phyloP scores from a whole-genome alignment of 2,329 filamentous ascomycete species.

The Botryotinia globosa region DNA sequence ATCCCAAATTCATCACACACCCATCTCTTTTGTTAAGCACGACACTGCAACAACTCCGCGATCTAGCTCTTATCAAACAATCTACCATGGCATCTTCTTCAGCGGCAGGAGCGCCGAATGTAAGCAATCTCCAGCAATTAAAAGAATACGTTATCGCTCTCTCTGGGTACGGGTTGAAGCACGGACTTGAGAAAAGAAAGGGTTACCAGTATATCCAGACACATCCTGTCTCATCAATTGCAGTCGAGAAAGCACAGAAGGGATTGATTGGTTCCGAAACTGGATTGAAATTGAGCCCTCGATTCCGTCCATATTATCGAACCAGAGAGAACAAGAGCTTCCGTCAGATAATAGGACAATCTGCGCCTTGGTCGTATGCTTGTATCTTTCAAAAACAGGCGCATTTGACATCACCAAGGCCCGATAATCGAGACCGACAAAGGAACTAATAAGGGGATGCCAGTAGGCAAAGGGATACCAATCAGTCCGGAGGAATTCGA shows the following conservation, averaged over 20 bases:
- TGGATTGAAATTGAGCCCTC: no score
- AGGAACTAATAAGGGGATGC: background rate
- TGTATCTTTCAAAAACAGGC: background rate
- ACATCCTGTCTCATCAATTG: background rate
- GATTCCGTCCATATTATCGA: background rate
- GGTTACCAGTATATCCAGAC: background rate
- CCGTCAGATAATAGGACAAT: background rate
- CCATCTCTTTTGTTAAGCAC: no score
- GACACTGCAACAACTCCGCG: no score
- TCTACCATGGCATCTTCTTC: no score
- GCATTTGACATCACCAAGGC: background rate
- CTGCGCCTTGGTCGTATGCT: background rate
- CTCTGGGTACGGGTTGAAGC: background rate
- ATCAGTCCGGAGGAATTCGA: no score
- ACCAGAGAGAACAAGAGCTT: background rate
- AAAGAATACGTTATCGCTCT: background rate
- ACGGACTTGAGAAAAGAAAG: background rate
- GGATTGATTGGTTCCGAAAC: background rate
- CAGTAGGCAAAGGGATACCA: background rate
- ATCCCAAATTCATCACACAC: no score
- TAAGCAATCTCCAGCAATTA: background rate
- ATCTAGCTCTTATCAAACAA: no score
- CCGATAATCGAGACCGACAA: background rate
- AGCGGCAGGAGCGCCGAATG: no score
- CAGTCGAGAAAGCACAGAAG: background rate